Conservation (phyloP, 1,284 basidiomycete species). For the Sporisorium scitamineum region DNA sequence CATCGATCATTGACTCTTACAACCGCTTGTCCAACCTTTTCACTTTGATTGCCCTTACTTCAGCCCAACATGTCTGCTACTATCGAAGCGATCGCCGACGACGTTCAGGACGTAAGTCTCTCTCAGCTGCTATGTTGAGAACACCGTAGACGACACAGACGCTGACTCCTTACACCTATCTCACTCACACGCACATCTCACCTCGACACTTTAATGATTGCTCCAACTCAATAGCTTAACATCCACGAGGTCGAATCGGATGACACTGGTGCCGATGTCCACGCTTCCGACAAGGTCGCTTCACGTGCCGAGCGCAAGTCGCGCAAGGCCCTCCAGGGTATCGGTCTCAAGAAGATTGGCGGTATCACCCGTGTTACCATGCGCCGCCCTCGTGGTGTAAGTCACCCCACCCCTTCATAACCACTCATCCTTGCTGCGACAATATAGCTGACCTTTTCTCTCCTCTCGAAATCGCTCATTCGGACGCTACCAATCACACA, state of each 20-base stretch:
- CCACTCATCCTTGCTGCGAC: background rate
- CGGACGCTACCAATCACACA: conserved; percentile 61
- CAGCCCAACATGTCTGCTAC: conserved; percentile 68
- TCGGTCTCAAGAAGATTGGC: conserved; percentile 80
- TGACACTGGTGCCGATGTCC: conserved; percentile 74
- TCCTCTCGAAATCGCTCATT: background rate
- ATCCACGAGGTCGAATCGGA: conserved; percentile 76
- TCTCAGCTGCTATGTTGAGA: conserved; percentile 43
- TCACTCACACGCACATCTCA: background rate
- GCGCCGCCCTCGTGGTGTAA: conserved; percentile 90
- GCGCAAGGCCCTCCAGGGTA: conserved; percentile 66
- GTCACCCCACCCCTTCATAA: conserved; percentile 59
- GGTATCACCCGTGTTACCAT: conserved; percentile 95
- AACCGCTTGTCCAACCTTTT: conserved; percentile 2
- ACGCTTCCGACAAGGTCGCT: conserved; percentile 90
- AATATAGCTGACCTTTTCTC: conserved; percentile 19
- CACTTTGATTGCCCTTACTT: background rate
- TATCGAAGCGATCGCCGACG: conserved; percentile 81
- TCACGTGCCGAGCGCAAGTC: conserved; percentile 71
- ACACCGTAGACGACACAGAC: background rate
- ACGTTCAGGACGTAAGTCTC: conserved; percentile 73
- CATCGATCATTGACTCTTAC: conserved; percentile 8
- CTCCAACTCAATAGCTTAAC: conserved; percentile 65
- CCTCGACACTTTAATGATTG: background rate
- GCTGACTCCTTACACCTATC: conserved; percentile 6